phyloP scores from a whole-genome alignment of 2,329 filamentous ascomycete genomes.

The Fragosphaeria purpurea region DNA sequence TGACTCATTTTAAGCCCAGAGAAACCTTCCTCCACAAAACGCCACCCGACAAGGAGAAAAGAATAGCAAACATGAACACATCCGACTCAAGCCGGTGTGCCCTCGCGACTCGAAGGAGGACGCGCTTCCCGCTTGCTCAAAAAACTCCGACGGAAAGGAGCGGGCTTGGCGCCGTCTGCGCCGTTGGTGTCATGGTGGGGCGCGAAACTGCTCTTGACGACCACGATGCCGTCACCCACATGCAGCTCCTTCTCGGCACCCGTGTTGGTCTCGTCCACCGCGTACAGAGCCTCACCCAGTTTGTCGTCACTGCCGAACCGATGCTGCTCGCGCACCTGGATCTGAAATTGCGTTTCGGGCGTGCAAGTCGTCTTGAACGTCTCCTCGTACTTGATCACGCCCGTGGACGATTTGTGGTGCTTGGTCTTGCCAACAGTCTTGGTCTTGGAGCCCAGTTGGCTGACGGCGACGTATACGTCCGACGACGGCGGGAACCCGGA shows the following conservation, averaged over 20 bases:
- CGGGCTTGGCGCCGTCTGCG: constrained; percentile 36
- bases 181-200: constrained; percentile 24
- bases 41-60: background rate
- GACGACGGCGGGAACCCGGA: constrained; percentile 65
- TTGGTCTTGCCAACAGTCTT: constrained; percentile 91
- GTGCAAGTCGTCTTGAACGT: constrained; percentile 68
- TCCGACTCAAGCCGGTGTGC: constrained; percentile 21
- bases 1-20: too few relatives aligned
- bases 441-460: constrained; percentile 54
- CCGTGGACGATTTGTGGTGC: constrained; percentile 64
- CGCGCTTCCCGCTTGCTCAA: constrained; percentile 41
- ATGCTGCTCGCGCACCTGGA: constrained; percentile 76
- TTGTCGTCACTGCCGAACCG: constrained; percentile 75
- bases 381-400: constrained; percentile 62
- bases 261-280: constrained; percentile 69
- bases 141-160: constrained; percentile 40
- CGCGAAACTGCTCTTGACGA: constrained; percentile 64
- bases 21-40: too few relatives aligned
- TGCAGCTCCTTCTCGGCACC: constrained; percentile 62
- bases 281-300: constrained; percentile 79
- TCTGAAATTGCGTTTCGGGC: constrained; percentile 75
- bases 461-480: constrained; percentile 69
- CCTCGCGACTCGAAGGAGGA: constrained; percentile 32
- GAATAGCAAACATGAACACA: background rate
- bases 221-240: constrained; percentile 63